Percentiles rank a stretch among this genome's conserved stretches.
Evolutionary conservation across 345 rosid species (phyloP).

Genomic region (Chamaenerion angustifolium): DNA sequence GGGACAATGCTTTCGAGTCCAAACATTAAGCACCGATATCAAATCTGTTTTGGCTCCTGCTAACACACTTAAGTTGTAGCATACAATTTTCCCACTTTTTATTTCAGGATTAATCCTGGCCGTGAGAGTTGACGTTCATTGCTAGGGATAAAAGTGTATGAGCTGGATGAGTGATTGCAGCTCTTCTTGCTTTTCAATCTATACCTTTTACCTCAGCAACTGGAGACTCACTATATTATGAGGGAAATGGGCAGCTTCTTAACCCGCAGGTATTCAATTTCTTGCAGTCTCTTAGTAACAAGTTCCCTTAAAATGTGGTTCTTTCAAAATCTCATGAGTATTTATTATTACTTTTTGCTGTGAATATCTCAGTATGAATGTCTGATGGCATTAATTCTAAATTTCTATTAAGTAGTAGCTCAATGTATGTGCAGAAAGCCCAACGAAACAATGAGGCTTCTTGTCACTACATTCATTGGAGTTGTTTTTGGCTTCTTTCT

Average conservation of each 20-base stretch:
- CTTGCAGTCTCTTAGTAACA: conserved; percentile 1
- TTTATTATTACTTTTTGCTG: neutral
- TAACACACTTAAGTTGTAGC: too few relatives aligned
- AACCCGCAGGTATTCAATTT: conserved; percentile 22
- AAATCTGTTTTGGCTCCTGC: too few relatives aligned
- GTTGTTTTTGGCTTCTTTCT: conserved; percentile 67
- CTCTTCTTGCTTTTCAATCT: conserved; percentile 9
- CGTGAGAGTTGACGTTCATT: conserved; percentile 4
- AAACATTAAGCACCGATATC: too few relatives aligned
- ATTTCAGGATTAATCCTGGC: conserved; percentile 7
- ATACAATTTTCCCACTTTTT: neutral
- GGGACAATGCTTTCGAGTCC: too few relatives aligned
- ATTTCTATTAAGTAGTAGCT: too few relatives aligned
- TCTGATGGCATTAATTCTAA: too few relatives aligned
- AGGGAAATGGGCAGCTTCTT: conserved; percentile 18
- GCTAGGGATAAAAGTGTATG: neutral
- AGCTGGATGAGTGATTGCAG: conserved; percentile 17
- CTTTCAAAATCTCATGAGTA: neutral
- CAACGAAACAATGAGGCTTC: conserved; percentile 58
- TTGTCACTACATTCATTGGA: conserved; percentile 50
- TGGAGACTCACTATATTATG: conserved; percentile 11
- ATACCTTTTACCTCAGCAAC: conserved; percentile 10
- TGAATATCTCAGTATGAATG: conserved; percentile 18
- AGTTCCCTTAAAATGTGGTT: neutral
- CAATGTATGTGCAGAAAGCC: conserved; percentile 34